Conservation (phyloP, 1,284 basidiomycete species). For the Moesziomyces parantarcticus region DNA sequence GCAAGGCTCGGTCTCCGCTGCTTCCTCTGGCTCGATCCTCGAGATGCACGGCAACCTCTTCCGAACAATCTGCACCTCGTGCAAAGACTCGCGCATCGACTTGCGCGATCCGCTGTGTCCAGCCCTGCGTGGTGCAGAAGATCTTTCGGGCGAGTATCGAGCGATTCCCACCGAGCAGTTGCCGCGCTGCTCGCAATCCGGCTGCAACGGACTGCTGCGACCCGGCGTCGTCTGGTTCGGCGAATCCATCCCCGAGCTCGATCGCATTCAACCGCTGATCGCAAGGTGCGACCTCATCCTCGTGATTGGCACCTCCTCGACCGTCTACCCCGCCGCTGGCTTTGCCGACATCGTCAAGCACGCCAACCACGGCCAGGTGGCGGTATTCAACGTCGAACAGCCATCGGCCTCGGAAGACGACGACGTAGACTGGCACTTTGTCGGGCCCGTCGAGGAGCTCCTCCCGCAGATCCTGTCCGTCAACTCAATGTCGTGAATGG, state of each 20-base stretch:
- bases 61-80: conserved; percentile 73
- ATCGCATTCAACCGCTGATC: conserved; percentile 71
- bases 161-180: conserved; percentile 70
- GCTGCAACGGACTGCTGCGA: conserved; percentile 72
- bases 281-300: conserved; percentile 73
- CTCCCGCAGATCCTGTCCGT: conserved; percentile 17
- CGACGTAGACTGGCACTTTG: conserved; percentile 35
- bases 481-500: neutral
- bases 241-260: conserved; percentile 62
- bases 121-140: conserved; percentile 73
- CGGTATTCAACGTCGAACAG: conserved; percentile 75
- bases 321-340: conserved; percentile 71
- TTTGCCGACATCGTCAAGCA: conserved; percentile 69
- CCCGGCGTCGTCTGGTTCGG: conserved; percentile 79
- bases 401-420: neutral
- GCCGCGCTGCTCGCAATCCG: conserved; percentile 70
- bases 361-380: conserved; percentile 71
- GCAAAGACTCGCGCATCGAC: conserved; percentile 70
- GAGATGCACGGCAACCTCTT: conserved; percentile 78
- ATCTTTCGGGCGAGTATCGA: conserved; percentile 52
- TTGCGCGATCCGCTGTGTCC: conserved; percentile 72
- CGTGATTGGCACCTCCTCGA: conserved; percentile 76
- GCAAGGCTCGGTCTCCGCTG: neutral
- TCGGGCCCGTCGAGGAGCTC: conserved; percentile 31
- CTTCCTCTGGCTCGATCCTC: conserved; percentile 56